Conservation (phyloP, 768 basidiomycete species). For the Kwoniella shandongensis region DNA sequence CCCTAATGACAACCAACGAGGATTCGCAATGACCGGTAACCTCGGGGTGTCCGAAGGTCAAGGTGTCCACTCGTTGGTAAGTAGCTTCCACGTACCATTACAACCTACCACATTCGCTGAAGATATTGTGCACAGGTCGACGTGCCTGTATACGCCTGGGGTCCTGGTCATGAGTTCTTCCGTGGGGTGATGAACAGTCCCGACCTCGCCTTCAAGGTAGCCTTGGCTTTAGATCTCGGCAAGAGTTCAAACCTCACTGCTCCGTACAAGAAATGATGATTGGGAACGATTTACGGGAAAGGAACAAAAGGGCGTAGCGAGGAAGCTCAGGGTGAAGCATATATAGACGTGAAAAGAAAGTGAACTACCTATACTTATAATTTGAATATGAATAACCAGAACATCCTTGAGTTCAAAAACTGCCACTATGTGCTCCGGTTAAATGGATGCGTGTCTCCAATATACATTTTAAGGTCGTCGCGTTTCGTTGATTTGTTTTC, state of each 20-base stretch:
- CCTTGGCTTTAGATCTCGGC: slow-evolving; percentile 50
- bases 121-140: slow-evolving; percentile 33
- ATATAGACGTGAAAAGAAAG: too few relatives aligned
- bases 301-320: too few relatives aligned
- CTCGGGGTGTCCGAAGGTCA: slow-evolving; percentile 43
- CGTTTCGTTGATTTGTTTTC: background rate
- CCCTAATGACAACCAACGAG: slow-evolving; percentile 47
- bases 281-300: too few relatives aligned
- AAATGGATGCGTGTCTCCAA: too few relatives aligned
- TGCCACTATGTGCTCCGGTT: too few relatives aligned
- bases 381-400: too few relatives aligned
- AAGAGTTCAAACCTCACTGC: slow-evolving; percentile 32
- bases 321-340: too few relatives aligned
- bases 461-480: too few relatives aligned
- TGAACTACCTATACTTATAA: too few relatives aligned
- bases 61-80: slow-evolving; percentile 52
- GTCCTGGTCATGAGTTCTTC: slow-evolving; percentile 52
- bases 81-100: background rate
- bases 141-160: slow-evolving; percentile 52
- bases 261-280: slow-evolving; percentile 20
- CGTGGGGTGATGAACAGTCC: slow-evolving; percentile 46
- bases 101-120: too few relatives aligned
- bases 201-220: slow-evolving; percentile 53
- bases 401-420: too few relatives aligned
- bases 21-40: slow-evolving; percentile 53